Evolutionary conservation across 352 stramenopile species (phyloP), one percentile per base, ranked within the genome.

Genomic region (Aphanomyces euteiches): DNA sequence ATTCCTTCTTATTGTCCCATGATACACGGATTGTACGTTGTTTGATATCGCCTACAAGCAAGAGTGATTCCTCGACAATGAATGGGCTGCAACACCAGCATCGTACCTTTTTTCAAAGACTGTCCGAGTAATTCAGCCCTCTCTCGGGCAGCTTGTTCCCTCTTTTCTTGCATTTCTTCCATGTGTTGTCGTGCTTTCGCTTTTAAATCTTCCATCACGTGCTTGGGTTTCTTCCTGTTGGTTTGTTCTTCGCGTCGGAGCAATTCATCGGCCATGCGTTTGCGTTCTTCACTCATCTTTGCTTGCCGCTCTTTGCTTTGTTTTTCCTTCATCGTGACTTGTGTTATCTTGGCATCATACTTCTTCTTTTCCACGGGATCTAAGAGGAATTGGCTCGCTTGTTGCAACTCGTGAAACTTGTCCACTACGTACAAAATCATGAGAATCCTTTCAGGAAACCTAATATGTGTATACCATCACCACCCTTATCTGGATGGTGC

Each of bases 381-480:
- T 67, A 92, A 72, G 43, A 94, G 73, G 56, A 87, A 76, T 61
- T 94, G 84, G 43, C 84, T 83, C 50, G 86, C 83, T 74, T 89
- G 77, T 28, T 89, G 90, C 56, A 94, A 77, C 74, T 94, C 85
- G 38, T 89, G 71, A 56, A 94, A 94, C 71, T 91, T 92, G 57
- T 89, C 81, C 38, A 90, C 86, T 93, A 66, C 36, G 37, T 19
- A 53, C 28, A n/a, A 58, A n/a, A 58, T 19, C n/a, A n/a, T 53
- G 45, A n/a, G 45, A 53, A 15, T 53, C 45, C n/a, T 53, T 19
- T n/a, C 45, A 53, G 13, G 7, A 38, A 8, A 39, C 58, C 8
- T 66, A 34, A n/a, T 38, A 34, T 34, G 37, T 10, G 0, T 73
- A 65, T 74, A 93, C 85, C 84, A 54, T 95, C 84, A 60, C 87